Conservation (phyloP, 2,329 filamentous ascomycete species). For the Exutisphaerella laricina region DNA sequence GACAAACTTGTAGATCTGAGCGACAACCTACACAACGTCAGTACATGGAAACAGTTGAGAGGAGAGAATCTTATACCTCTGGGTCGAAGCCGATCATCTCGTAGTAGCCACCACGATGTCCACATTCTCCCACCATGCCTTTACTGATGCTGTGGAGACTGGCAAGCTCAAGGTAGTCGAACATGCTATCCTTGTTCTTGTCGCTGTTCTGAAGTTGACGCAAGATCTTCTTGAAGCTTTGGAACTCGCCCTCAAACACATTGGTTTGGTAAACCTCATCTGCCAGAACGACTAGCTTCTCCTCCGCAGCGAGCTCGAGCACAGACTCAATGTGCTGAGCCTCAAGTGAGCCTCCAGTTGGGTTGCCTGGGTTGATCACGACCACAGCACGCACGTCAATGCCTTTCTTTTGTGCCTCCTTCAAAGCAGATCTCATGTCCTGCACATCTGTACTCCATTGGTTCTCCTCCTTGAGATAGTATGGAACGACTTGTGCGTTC, state of each 20-base stretch:
- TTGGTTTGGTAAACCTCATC: constrained; percentile 99
- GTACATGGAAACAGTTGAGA: constrained; percentile 4
- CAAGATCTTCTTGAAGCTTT: constrained; percentile 88
- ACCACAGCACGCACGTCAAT: constrained; percentile 88
- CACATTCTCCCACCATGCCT: constrained; percentile 98
- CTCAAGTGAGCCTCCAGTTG: constrained; percentile 80
- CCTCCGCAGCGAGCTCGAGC: constrained; percentile 77
- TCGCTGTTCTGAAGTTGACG: constrained; percentile 66
- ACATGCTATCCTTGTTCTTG: constrained; percentile 63
- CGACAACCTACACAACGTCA: constrained; percentile 60
- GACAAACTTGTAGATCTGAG: constrained; percentile 97
- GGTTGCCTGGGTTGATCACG: constrained; percentile 98
- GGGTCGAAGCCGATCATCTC: constrained; percentile 83
- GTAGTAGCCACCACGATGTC: constrained; percentile 95
- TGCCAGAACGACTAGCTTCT: constrained; percentile 83
- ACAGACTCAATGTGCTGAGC: constrained; percentile 75
- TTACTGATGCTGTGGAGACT: constrained; percentile 93
- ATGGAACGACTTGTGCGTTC: constrained; percentile 82
- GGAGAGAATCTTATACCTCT: constrained; percentile 25
- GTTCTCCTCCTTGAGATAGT: constrained; percentile 81
- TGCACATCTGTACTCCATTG: constrained; percentile 83
- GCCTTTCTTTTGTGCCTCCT: constrained; percentile 66
- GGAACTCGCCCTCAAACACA: constrained; percentile 89
- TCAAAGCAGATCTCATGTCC: constrained; percentile 67
- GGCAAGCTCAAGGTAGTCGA: constrained; percentile 79